Evolutionary conservation across 306 rosid genomes (phyloP), one percentile per base, ranked within the genome.

Genomic region (Vigna trinervia): DNA sequence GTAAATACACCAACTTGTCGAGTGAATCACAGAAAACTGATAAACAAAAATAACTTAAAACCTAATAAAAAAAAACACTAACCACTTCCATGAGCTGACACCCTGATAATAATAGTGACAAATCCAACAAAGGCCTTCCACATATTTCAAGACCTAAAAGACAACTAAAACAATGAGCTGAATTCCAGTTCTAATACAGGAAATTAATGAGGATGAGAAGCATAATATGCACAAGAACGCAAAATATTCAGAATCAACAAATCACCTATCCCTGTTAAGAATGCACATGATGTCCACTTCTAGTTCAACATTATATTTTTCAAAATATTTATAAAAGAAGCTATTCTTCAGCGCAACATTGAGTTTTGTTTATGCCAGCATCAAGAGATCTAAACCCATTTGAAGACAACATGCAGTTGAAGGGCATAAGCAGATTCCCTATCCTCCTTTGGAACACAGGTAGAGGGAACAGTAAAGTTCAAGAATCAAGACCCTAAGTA

Each of bases 31-130:
- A 17, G 57, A 28, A 63, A 62, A 30, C 7, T 54, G 54, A 19
- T 56, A 28, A 50, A 11, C 30, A 70, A 60, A 70, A 45, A 30
- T 22, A 66, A 17, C 19, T 32, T 15, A 7, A 1, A 41, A 56
- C 12, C 9, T 9, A 46, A 30, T 10, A 53, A 73, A 26, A 79
- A 56, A 58, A 10, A 15, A 43, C 65, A 78, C 87, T 81, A 71
- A 92, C 97, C 97, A 92, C 77, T 74, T 86, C 97, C 97, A 92
- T 41, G 95, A 92, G 88, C 95, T 83, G 62, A 92, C 93, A 47
- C 97, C 97, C 79, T 90, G 91, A 81, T 85, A 90, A 82, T 92
- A 92, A 76, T 92, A 92, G 28, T 87, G 89, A 75, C 93, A 89
- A 39, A 92, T 91, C 97, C 97, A 92, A 77, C 95, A 87, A 71